Percentiles rank a stretch among this genome's conserved stretches.
Evolutionary conservation across 2,329 filamentous ascomycete species (phyloP).

Genomic region (Paraphoma chrysanthemicola): DNA sequence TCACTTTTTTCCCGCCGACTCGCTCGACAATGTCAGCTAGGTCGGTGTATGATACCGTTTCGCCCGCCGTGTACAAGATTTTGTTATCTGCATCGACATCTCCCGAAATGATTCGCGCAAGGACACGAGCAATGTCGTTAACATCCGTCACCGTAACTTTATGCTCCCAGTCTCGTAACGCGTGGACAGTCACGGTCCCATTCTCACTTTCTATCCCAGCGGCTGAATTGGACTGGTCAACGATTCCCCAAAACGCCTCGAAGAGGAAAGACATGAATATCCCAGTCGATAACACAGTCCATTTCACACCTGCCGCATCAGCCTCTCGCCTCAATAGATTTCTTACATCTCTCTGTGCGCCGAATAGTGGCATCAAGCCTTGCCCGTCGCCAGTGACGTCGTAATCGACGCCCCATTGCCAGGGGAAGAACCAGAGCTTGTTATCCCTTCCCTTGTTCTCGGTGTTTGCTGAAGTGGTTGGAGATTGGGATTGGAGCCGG

Average conservation of each 20-base stretch:
- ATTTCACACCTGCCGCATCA: conserved; percentile 52
- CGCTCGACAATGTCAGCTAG: conserved; percentile 62
- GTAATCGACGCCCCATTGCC: conserved; percentile 79
- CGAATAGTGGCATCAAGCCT: conserved; percentile 69
- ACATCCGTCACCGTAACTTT: conserved; percentile 68
- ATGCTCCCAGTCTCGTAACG: conserved; percentile 68
- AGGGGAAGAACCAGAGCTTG: conserved; percentile 64
- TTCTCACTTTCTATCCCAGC: neutral
- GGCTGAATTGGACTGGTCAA: conserved; percentile 50
- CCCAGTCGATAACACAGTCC: conserved; percentile 72
- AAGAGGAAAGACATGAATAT: conserved; percentile 77
- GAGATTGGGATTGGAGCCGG: neutral
- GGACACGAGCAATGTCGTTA: conserved; percentile 67
- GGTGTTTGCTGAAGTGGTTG: too few relatives aligned
- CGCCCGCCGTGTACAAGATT: conserved; percentile 67
- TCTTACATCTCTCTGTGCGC: conserved; percentile 64
- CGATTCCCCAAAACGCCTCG: conserved; percentile 66
- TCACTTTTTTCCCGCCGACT: conserved; percentile 52
- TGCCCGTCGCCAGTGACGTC: conserved; percentile 64
- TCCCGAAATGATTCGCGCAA: conserved; percentile 60
- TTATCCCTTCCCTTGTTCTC: neutral
- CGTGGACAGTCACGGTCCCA: conserved; percentile 52
- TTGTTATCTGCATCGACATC: conserved; percentile 38
- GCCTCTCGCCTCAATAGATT: conserved; percentile 34
- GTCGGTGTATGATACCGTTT: conserved; percentile 65